Conservation (phyloP, 495 filamentous ascomycete genomes). For the Hypoxylon lienhwacheense region DNA sequence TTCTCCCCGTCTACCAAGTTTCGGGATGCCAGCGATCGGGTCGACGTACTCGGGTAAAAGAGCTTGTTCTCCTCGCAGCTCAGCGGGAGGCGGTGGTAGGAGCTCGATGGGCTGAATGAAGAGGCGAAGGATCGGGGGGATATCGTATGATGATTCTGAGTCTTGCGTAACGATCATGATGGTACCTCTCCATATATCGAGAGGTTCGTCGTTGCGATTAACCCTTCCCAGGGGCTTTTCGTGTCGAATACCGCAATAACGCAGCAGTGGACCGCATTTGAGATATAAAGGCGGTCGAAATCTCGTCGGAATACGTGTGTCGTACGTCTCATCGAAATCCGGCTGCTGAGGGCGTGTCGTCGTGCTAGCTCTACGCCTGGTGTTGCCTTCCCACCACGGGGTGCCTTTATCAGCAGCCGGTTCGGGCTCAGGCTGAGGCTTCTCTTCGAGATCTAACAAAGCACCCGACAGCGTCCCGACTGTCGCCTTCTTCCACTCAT, state of each 20-base stretch:
- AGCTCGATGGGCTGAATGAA: slow-evolving; percentile 87
- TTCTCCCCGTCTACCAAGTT: slow-evolving; percentile 75
- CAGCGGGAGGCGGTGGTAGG: slow-evolving; percentile 74
- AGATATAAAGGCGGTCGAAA: slow-evolving; percentile 85
- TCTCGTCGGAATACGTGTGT: slow-evolving; percentile 59
- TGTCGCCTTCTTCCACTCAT: slow-evolving; percentile 62
- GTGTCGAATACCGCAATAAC: slow-evolving; percentile 79
- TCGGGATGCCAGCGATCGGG: slow-evolving; percentile 82
- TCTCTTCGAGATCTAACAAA: slow-evolving; percentile 50
- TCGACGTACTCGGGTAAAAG: slow-evolving; percentile 83
- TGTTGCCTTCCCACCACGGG: slow-evolving; percentile 58
- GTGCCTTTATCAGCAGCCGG: slow-evolving; percentile 44
- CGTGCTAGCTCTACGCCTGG: slow-evolving; percentile 44
- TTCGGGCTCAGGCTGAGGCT: slow-evolving; percentile 41
- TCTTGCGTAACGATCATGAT: slow-evolving; percentile 93
- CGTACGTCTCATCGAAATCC: slow-evolving; percentile 53
- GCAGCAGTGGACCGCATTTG: slow-evolving; percentile 84
- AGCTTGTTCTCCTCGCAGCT: slow-evolving; percentile 64
- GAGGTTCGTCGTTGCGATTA: slow-evolving; percentile 39
- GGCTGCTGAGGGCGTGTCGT: slow-evolving; percentile 45
- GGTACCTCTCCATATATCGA: slow-evolving; percentile 85
- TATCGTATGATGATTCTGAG: slow-evolving; percentile 76
- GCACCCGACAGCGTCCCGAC: slow-evolving; percentile 54
- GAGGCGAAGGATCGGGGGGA: slow-evolving; percentile 72
- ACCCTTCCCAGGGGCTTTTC: slow-evolving; percentile 46